Evolutionary conservation across 176 grass and related monocot species (phyloP).

Genomic region (Bromus sterilis): DNA sequence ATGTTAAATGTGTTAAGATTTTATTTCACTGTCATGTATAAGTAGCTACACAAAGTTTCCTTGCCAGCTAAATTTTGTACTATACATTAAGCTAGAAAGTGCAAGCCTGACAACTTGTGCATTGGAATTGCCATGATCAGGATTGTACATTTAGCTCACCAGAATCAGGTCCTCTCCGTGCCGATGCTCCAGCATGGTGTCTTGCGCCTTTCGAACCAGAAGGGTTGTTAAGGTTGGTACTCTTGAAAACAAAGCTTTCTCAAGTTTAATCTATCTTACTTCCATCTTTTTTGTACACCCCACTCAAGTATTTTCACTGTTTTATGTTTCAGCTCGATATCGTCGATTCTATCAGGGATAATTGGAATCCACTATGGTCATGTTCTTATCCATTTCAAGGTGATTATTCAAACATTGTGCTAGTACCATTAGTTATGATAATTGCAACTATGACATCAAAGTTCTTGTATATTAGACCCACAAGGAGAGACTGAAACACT

Average conservation of each 20-base stretch:
- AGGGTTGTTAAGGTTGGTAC: conserved; percentile 53
- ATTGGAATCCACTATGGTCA: conserved; percentile 54
- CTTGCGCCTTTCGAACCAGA: conserved; percentile 64
- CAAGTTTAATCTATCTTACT: no score
- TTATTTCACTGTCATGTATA: not conserved
- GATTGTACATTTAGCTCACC: conserved; percentile 52
- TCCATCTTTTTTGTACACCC: no score
- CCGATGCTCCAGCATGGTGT: conserved; percentile 51
- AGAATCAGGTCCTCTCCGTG: conserved; percentile 29
- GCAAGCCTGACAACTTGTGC: not conserved
- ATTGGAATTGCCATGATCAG: not conserved
- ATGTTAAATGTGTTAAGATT: not conserved
- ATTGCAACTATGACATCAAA: not conserved
- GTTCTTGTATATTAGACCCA: conserved; percentile 32
- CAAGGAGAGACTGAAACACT: conserved; percentile 54
- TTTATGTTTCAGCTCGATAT: conserved; percentile 35
- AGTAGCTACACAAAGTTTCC: not conserved
- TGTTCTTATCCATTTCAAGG: conserved; percentile 51
- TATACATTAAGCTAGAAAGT: not conserved
- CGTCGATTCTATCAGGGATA: conserved; percentile 39
- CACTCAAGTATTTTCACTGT: not conserved
- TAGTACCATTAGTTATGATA: not conserved
- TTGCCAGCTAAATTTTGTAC: not conserved
- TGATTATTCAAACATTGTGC: not conserved
- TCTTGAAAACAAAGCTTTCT: not conserved